These are phyloP conservation scores for Creolimax fragrantissima DNA, from an alignment of 78 protist species.

Conservation along the genomic window DNA sequence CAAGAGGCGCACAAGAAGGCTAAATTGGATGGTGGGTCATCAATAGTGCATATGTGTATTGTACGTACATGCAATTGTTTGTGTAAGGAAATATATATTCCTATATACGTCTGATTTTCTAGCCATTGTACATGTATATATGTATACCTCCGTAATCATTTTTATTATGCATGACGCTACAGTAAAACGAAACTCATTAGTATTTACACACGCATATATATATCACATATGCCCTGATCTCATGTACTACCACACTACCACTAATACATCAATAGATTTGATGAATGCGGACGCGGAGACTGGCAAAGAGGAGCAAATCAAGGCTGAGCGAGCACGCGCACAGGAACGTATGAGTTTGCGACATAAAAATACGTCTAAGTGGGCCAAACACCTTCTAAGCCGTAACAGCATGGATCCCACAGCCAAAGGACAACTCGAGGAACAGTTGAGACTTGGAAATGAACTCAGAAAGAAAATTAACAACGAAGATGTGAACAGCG, in stretches of 20 bases:
- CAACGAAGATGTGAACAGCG: not conserved
- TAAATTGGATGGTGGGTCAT: not conserved
- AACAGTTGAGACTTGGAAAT: not conserved
- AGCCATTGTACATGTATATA: too few species aligned
- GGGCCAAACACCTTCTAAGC: not conserved
- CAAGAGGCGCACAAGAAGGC: not conserved
- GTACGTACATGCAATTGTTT: too few species aligned
- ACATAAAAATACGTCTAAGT: constrained; percentile 13
- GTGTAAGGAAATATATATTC: too few species aligned
- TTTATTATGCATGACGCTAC: too few species aligned
- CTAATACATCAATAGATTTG: not conserved
- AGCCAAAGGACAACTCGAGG: not conserved
- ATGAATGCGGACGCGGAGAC: not conserved
- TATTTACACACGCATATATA: too few species aligned
- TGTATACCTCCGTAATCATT: too few species aligned
- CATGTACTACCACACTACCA: too few species aligned
- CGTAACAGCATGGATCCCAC: not conserved
- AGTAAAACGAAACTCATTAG: too few species aligned
- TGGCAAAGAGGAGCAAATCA: not conserved
- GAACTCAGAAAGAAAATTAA: not conserved
- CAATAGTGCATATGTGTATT: not conserved
- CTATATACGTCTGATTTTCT: too few species aligned
- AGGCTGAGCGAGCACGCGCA: constrained; percentile 26
- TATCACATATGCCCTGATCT: too few species aligned
- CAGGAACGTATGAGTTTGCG: constrained; percentile 30